Conservation (phyloP, 257 asterid species). For the Verbena officinalis region DNA sequence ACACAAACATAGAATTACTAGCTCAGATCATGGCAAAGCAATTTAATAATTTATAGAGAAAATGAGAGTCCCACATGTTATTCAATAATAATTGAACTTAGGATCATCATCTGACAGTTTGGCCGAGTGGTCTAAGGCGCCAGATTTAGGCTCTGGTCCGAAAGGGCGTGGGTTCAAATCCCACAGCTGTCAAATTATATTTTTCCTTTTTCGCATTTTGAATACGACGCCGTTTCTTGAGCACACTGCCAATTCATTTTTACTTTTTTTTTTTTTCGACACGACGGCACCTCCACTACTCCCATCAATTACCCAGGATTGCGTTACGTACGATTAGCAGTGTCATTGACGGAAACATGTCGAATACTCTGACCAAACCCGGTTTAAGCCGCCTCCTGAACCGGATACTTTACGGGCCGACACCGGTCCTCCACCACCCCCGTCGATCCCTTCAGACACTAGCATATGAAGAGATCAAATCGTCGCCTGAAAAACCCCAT, state of each 20-base stretch:
- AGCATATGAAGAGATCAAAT: conserved; percentile 73
- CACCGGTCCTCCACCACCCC: conserved; percentile 39
- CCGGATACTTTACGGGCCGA: conserved; percentile 40
- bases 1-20: too few relatives aligned
- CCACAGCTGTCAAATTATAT: conserved; percentile 85
- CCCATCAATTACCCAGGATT: neutral
- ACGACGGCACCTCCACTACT: neutral
- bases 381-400: conserved; percentile 39
- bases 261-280: too few relatives aligned
- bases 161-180: conserved; percentile 99
- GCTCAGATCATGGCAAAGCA: too few relatives aligned
- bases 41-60: too few relatives aligned
- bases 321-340: too few relatives aligned
- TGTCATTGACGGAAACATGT: conserved; percentile 30
- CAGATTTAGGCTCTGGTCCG: conserved; percentile 99
- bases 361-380: conserved; percentile 38
- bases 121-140: conserved; percentile 99
- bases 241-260: too few relatives aligned
- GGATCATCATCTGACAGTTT: conserved; percentile 53
- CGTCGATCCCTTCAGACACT: conserved; percentile 59
- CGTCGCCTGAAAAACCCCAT: conserved; percentile 52
- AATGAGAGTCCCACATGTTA: too few relatives aligned
- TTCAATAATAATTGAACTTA: too few relatives aligned
- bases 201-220: neutral
- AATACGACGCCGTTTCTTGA: neutral